phyloP scores from a whole-genome alignment of 2,329 filamentous ascomycete genomes.

The Lachnum nothofagi region DNA sequence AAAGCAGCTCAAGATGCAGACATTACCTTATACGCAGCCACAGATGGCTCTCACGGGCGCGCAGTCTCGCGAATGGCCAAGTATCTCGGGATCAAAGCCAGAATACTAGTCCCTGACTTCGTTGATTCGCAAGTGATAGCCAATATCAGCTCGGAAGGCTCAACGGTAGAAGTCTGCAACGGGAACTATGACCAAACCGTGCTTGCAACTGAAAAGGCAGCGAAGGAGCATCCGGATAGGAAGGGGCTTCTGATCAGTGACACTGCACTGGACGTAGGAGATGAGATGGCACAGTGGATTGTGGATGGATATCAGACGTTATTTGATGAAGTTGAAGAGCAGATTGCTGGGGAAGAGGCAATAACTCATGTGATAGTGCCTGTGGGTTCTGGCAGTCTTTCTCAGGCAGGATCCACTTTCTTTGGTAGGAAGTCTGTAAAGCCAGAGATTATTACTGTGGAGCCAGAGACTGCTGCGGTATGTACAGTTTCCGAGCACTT shows the following conservation, averaged over 20 bases:
- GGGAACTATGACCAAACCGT: slow-evolving; percentile 63
- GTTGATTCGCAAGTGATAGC: slow-evolving; percentile 51
- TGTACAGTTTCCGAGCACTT: no score
- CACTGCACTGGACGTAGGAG: slow-evolving; percentile 61
- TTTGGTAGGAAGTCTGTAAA: slow-evolving; percentile 40
- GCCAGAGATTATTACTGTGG: slow-evolving; percentile 54
- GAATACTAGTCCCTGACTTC: slow-evolving; percentile 58
- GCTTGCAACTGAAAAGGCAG: slow-evolving; percentile 40
- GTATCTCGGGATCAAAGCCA: slow-evolving; percentile 49
- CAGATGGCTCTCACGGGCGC: slow-evolving; percentile 72
- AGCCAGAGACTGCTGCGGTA: slow-evolving; percentile 61
- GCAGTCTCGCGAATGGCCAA: slow-evolving; percentile 65
- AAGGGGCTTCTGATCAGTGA: slow-evolving; percentile 61
- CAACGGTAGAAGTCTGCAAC: slow-evolving; percentile 48
- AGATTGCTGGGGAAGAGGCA: slow-evolving; percentile 41
- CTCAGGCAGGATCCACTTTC: slow-evolving; percentile 64
- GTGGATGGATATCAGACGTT: slow-evolving; percentile 74
- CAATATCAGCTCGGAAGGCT: slow-evolving; percentile 58
- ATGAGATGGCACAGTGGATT: slow-evolving; percentile 64
- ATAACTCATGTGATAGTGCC: slow-evolving; percentile 55
- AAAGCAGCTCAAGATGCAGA: slow-evolving; percentile 5
- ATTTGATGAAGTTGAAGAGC: slow-evolving; percentile 61
- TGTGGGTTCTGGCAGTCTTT: slow-evolving; percentile 68
- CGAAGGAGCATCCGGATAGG: slow-evolving; percentile 28
- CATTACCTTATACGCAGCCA: slow-evolving; percentile 55